Evolutionary conservation across 176 grass and related monocot genomes (phyloP).

Genomic region (Lolium rigidum): DNA sequence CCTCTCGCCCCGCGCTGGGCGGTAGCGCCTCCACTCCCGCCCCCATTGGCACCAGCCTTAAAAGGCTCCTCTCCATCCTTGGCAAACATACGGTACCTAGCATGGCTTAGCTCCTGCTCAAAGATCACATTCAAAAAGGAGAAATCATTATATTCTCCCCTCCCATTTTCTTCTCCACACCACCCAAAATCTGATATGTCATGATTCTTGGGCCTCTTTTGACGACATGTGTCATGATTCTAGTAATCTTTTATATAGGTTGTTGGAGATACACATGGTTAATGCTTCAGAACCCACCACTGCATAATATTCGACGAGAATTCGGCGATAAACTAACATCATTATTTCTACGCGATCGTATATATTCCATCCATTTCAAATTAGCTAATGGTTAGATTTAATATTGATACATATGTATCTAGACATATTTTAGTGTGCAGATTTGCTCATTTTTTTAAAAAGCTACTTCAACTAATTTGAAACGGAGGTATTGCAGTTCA

Average conservation of each 20-base stretch:
- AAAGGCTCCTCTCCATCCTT: conserved; percentile 5
- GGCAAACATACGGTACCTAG: not conserved
- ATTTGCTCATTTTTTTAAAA: no score
- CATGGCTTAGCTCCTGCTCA: not conserved
- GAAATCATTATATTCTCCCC: not conserved
- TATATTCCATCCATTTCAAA: no score
- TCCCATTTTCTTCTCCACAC: not conserved
- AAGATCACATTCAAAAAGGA: not conserved
- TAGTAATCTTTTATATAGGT: no score
- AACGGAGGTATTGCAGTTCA: no score
- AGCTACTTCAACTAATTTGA: no score
- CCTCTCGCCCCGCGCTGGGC: no score
- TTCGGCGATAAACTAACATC: not conserved
- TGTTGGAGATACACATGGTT: no score
- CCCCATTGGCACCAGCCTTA: no score
- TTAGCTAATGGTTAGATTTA: no score
- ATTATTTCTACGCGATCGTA: not conserved
- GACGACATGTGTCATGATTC: not conserved
- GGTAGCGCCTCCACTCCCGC: no score
- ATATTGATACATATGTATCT: no score
- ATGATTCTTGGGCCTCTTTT: not conserved
- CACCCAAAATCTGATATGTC: not conserved
- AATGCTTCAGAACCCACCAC: not conserved
- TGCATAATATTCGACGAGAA: not conserved
- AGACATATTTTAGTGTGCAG: no score